phyloP scores from a whole-genome alignment of 331 rosid genomes.

The Spiraea crenata region DNA sequence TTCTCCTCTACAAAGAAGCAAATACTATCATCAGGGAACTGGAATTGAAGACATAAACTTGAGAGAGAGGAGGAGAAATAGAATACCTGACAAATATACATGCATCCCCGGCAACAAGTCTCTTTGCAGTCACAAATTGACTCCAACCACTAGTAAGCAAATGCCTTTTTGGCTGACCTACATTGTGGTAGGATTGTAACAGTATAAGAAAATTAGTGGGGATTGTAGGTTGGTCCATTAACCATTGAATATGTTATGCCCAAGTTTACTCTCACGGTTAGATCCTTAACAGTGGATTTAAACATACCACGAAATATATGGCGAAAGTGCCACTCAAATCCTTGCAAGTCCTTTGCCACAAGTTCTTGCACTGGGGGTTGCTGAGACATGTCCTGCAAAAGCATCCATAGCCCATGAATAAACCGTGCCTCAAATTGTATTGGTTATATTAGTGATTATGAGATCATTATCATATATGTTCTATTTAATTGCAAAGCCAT shows the following conservation, averaged over 20 bases:
- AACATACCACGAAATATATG: conserved; percentile 62
- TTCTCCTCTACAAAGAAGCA: conserved; percentile 47
- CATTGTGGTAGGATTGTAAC: conserved; percentile 4
- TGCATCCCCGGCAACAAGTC: conserved; percentile 63
- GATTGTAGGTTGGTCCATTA: background rate
- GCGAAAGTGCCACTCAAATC: conserved; percentile 62
- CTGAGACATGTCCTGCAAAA: conserved; percentile 56
- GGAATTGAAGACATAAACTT: background rate
- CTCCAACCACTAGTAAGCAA: conserved; percentile 80
- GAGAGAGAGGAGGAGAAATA: conserved; percentile 1
- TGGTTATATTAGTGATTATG: background rate
- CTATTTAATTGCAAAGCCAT: conserved; percentile 10
- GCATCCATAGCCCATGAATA: conserved; percentile 20
- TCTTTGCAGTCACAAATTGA: conserved; percentile 58
- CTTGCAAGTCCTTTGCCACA: conserved; percentile 65
- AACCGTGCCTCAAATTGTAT: background rate
- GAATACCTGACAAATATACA: conserved; percentile 61
- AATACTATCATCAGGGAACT: background rate
- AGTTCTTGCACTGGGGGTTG: conserved; percentile 57
- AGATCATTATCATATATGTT: background rate
- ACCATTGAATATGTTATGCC: background rate
- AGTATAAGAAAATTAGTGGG: background rate
- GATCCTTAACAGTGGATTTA: conserved; percentile 4
- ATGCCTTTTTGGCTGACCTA: conserved; percentile 73
- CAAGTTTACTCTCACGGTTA: background rate